Base-by-base conservation (phyloP, 192 early-diverging fungal species). In the Backusella morwellensis region DNA sequence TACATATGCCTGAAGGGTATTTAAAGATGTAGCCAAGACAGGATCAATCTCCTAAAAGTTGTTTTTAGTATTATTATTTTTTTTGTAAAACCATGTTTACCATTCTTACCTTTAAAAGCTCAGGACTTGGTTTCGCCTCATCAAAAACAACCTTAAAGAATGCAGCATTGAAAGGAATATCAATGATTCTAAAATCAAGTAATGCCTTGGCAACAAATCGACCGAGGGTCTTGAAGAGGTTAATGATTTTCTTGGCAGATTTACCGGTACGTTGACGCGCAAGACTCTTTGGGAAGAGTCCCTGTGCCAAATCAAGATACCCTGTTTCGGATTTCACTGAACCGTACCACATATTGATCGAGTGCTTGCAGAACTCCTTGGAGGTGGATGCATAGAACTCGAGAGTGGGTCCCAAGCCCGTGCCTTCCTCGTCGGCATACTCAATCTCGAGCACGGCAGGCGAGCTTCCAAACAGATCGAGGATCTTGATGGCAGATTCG, bases 361-460 rank as follows among this genome's bases (percentile, higher is more conserved):
- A 75, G 41, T 85, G 84, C 70, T 90, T 89, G 47, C 88, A 88
- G 19, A 96, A 86, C 71, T 94, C 93, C 38, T 85, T 88, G 14
- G 92, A 96, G 2, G 97, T 91, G 12, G 85, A 82, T 5, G 94
- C 83, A 79, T 96, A 99, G 78, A 99, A 99, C 81, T 99, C 97
- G 8, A 97, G 86, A 0, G 96, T 96, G 0, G 95, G 95, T 0
- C 96, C 96, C 4, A 97, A 81, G 1, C 97, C 97, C 9, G 95
- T 95, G 12, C 97, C 97, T 29, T 93, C 96, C 68, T 98, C 97
- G 72, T 95, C 95, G 78, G 92, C 92, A 74, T 96, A 98, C 80
- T 98, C 95, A n/a, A 98, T 89, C 75, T 98, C 97, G 32, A 98
- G 82, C 66, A 94, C 82, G 7, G 92, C 80, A 35, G 91, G 89